A percentile compares a stretch with the other conserved stretches of the same genome.
These are phyloP conservation scores for Zea mays DNA, from an alignment of 176 grass and related monocot species.

Conservation along the genomic window DNA sequence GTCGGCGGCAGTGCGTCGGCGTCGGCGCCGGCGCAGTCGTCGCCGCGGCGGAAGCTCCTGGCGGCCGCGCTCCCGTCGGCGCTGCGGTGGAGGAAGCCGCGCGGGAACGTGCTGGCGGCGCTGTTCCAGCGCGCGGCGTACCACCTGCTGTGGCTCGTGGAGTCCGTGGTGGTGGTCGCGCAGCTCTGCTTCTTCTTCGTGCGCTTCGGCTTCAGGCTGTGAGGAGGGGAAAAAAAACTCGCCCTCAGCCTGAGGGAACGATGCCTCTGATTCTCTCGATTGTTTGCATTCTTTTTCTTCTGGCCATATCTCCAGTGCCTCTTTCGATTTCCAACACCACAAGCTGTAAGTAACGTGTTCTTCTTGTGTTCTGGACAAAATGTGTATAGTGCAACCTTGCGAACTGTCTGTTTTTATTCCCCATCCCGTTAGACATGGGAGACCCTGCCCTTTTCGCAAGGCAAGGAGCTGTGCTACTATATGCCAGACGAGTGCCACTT, in stretches of 20 bases:
- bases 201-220: slow-evolving; percentile 61
- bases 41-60: slow-evolving; percentile 12
- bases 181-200: slow-evolving; percentile 58
- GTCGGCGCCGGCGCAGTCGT: background rate
- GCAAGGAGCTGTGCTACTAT: no score
- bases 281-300: background rate
- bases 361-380: background rate
- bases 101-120: slow-evolving; percentile 22
- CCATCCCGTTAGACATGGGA: no score
- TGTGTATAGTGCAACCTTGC: background rate
- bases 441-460: no score
- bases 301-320: background rate
- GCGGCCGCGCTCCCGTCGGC: slow-evolving; percentile 4
- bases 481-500: no score
- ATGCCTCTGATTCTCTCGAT: slow-evolving; percentile 2
- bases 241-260: no score
- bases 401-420: no score
- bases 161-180: slow-evolving; percentile 57
- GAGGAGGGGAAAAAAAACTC: background rate
- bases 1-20: background rate
- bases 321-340: background rate
- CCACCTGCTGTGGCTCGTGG: slow-evolving; percentile 62
- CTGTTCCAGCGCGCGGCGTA: slow-evolving; percentile 43
- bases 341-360: slow-evolving; percentile 28
- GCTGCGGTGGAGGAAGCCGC: slow-evolving; percentile 37